Percentiles rank a stretch among this genome's conserved stretches.
Conservation (phyloP, 305 asterid genomes). For the Fraxinus latifolia region DNA sequence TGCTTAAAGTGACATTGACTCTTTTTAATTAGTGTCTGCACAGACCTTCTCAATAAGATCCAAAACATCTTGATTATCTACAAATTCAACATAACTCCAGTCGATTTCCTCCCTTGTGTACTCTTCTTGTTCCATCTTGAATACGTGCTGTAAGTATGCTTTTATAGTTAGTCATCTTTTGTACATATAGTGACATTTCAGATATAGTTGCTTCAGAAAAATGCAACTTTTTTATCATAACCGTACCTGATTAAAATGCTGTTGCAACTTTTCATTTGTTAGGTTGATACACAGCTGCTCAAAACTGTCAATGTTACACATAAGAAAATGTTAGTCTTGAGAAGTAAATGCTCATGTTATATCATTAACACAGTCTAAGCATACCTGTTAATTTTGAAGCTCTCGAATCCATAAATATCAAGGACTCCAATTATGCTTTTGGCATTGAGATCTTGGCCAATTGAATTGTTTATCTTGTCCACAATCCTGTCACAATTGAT, state of each 20-base stretch:
- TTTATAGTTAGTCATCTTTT: conserved; percentile 24
- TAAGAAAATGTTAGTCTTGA: conserved; percentile 29
- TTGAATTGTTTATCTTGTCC: conserved; percentile 86
- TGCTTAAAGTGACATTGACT: conserved; percentile 1
- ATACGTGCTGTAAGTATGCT: conserved; percentile 65
- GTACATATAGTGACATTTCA: conserved; percentile 9
- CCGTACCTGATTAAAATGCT: conserved; percentile 88
- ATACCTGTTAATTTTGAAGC: conserved; percentile 91
- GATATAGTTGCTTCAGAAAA: conserved; percentile 10
- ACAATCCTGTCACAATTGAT: conserved; percentile 63
- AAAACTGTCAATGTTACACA: conserved; percentile 45
- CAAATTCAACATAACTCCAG: conserved; percentile 95
- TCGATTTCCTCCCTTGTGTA: conserved; percentile 85
- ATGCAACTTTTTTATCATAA: conserved; percentile 13
- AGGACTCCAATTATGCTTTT: conserved; percentile 89
- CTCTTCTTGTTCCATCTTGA: conserved; percentile 98
- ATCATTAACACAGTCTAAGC: conserved; percentile 10
- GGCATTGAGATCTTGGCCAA: conserved; percentile 86
- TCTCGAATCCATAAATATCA: conserved; percentile 90
- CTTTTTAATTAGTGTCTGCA: background rate
- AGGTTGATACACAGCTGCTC: conserved; percentile 93
- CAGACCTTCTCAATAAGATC: conserved; percentile 89
- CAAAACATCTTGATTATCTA: conserved; percentile 89
- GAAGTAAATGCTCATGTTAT: conserved; percentile 13
- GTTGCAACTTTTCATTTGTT: conserved; percentile 95